Evolutionary conservation across 768 basidiomycete genomes (phyloP), one percentile per base, ranked within the genome.

Genomic region (Pulveroboletus ravenelii): DNA sequence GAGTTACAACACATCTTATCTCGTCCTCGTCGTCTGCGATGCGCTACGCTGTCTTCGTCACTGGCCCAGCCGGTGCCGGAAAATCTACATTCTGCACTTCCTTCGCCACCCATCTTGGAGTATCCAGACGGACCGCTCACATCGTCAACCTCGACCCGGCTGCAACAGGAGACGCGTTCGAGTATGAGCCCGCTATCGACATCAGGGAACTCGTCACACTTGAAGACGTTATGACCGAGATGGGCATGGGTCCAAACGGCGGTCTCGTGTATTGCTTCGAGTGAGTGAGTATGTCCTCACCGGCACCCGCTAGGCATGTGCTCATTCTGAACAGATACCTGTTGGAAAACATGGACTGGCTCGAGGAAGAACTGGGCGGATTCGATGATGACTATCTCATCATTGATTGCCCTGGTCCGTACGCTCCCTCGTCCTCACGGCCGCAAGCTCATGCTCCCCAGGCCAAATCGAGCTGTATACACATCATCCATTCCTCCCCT

Each of bases 381-480:
- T 99, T 81, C 67, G 94, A 96, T 27, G 88, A 97, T 62, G 96
- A 99, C 70, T 99, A 98, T 72, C 79, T 93, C 40, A 81, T 94
- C 52, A 81, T 93, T 53, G 93, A 94, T 71, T 94, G 92, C 60
- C 92, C 93, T 57, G 90, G 89, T 89, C 59, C 41, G 74, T 52
- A 32, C 29, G 25, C n/a, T 27, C 10, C 10, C 13, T 38, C 34
- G 43, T 41, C 48, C n/a, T 34, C 30, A 47, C 6, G 30, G 15
- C 44, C 35, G 38, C 27, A 48, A 10, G 42, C 52, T 62, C 40
- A 57, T 36, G 34, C 27, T 44, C 40, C 37, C 31, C 42, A 93
- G 93, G 94, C 32, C 96, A 99, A 71, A 99, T 99, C 62, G 96
- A 99, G 70, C 78, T 99, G 15, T 98, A 98, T 67, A 98, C 96